Conservation (phyloP, 495 filamentous ascomycete genomes). For the Astrothelium macrocarpum region DNA sequence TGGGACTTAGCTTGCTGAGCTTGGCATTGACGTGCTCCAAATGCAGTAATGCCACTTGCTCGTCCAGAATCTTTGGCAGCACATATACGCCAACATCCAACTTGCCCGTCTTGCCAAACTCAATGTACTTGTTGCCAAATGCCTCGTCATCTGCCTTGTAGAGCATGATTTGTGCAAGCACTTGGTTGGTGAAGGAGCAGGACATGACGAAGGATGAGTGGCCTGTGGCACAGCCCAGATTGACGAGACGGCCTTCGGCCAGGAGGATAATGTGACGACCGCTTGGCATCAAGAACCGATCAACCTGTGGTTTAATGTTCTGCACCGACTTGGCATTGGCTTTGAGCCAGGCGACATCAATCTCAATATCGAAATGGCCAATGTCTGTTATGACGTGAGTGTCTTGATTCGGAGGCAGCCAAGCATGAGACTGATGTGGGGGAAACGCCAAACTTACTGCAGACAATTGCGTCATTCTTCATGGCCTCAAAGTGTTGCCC, state of each 20-base stretch:
- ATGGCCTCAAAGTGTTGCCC: constrained; percentile 91
- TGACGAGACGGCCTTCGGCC: constrained; percentile 96
- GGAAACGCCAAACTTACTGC: constrained; percentile 56
- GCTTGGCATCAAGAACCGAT: constrained; percentile 89
- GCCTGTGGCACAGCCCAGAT: constrained; percentile 96
- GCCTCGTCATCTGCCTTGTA: constrained; percentile 83
- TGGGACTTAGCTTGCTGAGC: constrained; percentile 69
- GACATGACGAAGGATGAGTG: constrained; percentile 99
- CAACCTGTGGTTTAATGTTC: constrained; percentile 99
- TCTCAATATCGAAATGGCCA: constrained; percentile 99
- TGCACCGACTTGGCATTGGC: constrained; percentile 80
- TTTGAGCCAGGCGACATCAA: constrained; percentile 99
- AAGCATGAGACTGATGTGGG: too few relatives aligned
- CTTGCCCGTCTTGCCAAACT: constrained; percentile 88
- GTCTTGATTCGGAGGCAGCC: too few relatives aligned
- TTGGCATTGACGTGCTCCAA: constrained; percentile 91
- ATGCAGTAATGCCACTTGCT: constrained; percentile 93
- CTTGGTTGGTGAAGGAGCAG: constrained; percentile 99
- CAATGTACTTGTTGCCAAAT: constrained; percentile 87
- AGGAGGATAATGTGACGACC: constrained; percentile 97
- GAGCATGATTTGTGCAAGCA: constrained; percentile 96
- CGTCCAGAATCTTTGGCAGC: constrained; percentile 95
- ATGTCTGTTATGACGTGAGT: constrained; percentile 55
- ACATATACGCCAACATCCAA: constrained; percentile 90
- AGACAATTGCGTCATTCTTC: constrained; percentile 98